Conservation (phyloP, 2,329 filamentous ascomycete genomes). For the Cytospora piceae region DNA sequence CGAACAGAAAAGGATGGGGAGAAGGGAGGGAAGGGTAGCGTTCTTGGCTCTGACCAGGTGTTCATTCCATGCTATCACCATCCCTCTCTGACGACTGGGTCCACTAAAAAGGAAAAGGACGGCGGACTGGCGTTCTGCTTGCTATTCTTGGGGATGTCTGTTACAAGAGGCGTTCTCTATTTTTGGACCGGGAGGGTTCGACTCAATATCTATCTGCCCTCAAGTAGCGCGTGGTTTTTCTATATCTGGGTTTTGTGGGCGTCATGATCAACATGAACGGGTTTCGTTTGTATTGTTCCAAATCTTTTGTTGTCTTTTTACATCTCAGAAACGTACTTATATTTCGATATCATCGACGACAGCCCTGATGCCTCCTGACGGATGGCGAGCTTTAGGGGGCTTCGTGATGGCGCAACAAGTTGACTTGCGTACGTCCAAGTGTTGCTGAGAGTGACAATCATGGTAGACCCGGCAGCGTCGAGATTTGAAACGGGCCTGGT, state of each 20-base stretch:
- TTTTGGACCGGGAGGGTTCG: neutral
- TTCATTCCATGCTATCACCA: neutral
- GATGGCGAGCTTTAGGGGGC: neutral
- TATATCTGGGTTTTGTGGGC: neutral
- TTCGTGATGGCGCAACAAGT: neutral
- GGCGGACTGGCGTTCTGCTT: neutral
- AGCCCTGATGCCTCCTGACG: neutral
- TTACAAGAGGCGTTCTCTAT: neutral
- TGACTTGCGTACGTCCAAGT: neutral
- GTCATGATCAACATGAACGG: neutral
- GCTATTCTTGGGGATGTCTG: neutral
- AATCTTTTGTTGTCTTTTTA: neutral
- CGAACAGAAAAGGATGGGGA: too few species aligned
- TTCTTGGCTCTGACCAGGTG: neutral
- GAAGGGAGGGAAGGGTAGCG: neutral
- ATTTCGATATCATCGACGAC: neutral
- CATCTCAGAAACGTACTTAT: neutral
- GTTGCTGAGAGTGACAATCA: neutral
- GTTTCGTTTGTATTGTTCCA: neutral
- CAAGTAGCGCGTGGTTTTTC: neutral
- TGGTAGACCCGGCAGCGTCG: neutral
- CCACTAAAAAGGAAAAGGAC: neutral
- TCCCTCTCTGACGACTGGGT: neutral
- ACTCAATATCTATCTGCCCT: neutral
- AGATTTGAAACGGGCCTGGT: neutral